phyloP scores from a whole-genome alignment of 306 rosid species.

The Lathyrus oleraceus region DNA sequence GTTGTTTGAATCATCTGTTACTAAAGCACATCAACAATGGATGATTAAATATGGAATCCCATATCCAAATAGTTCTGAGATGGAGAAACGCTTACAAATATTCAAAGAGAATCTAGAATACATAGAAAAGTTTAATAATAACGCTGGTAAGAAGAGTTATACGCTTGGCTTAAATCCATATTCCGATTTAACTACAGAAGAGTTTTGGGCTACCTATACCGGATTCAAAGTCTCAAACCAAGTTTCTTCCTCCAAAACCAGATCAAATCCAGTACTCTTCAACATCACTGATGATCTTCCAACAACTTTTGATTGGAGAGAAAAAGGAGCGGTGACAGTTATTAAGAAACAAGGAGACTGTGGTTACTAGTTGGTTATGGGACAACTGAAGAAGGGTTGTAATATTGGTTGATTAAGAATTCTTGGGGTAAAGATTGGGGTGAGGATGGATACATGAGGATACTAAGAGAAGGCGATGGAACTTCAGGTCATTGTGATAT shows the following conservation, averaged over 20 bases:
- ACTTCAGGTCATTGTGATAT: background rate
- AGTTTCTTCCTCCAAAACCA: too few relatives aligned
- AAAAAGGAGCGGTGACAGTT: background rate
- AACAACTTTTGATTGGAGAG: background rate
- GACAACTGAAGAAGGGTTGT: too few relatives aligned
- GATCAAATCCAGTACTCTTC: too few relatives aligned
- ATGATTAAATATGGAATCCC: background rate
- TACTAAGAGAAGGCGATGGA: background rate
- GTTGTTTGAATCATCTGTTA: constrained; percentile 28
- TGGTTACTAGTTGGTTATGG: background rate
- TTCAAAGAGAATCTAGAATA: constrained; percentile 37
- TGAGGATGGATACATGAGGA: too few relatives aligned
- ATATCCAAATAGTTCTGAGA: constrained; percentile 28
- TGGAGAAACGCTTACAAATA: constrained; percentile 37
- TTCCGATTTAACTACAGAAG: constrained; percentile 47
- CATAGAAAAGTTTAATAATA: constrained; percentile 43
- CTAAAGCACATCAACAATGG: constrained; percentile 40
- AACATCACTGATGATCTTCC: background rate
- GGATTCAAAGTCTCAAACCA: background rate
- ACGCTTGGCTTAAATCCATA: constrained; percentile 37
- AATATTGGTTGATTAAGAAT: background rate
- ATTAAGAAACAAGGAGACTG: background rate
- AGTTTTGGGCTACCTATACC: constrained; percentile 36
- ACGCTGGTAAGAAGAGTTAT: constrained; percentile 39
- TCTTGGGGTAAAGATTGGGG: background rate